Evolutionary conservation across 345 rosid genomes (phyloP).

Genomic region (Populus davidiana): DNA sequence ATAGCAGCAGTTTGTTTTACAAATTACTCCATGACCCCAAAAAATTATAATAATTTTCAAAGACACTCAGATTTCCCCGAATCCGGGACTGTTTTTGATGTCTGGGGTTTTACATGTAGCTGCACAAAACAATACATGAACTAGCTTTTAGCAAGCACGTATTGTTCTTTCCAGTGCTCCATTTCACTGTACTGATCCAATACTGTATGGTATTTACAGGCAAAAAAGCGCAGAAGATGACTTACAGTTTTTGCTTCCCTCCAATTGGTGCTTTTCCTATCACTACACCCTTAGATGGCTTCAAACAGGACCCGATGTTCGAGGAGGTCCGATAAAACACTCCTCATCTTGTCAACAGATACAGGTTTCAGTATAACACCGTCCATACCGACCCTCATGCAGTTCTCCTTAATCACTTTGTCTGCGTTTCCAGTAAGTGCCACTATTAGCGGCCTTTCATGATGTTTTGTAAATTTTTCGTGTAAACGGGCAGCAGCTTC

Average conservation of each 20-base stretch:
- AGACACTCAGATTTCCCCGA: neutral
- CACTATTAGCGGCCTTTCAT: conserved; percentile 76
- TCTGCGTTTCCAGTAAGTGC: conserved; percentile 76
- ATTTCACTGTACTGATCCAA: neutral
- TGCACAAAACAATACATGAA: neutral
- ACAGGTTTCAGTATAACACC: conserved; percentile 71
- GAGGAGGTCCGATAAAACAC: conserved; percentile 61
- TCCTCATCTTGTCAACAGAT: conserved; percentile 83
- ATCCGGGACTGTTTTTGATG: neutral
- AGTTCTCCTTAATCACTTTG: conserved; percentile 68
- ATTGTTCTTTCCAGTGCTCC: neutral
- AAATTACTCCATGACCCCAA: neutral
- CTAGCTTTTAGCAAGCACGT: neutral
- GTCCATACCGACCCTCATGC: conserved; percentile 82
- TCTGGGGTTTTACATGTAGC: neutral
- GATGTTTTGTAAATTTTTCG: conserved; percentile 58
- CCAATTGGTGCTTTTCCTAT: conserved; percentile 1
- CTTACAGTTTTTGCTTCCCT: neutral
- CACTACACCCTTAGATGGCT: conserved; percentile 25
- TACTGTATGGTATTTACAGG: neutral
- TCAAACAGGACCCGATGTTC: conserved; percentile 61
- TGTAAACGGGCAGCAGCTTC: conserved; percentile 59
- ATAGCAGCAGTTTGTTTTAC: neutral
- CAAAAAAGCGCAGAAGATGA: neutral
- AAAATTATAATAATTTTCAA: neutral